Evolutionary conservation across 164 flowering plant genomes (phyloP).

Genomic region (Berberis vulgaris): DNA sequence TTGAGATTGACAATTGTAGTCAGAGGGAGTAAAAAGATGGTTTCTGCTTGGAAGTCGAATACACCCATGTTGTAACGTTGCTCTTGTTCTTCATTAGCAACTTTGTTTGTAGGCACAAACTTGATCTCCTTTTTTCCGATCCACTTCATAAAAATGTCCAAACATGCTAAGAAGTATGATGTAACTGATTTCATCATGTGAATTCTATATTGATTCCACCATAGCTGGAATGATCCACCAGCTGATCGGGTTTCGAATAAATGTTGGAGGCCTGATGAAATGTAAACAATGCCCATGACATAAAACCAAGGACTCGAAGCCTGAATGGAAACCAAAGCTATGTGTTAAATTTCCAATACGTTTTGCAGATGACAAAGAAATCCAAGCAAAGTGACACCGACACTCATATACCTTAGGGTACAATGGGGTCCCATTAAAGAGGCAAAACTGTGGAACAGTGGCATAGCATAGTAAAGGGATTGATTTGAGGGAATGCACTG

Average conservation of each 20-base stretch:
- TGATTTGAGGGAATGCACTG: not conserved
- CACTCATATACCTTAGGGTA: not conserved
- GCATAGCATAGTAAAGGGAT: not conserved
- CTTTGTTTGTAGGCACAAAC: too few relatives aligned
- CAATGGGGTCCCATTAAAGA: not conserved
- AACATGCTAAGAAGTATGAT: too few relatives aligned
- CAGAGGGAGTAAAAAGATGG: too few relatives aligned
- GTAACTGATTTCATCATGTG: too few relatives aligned
- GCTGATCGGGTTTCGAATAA: slow-evolving; percentile 5
- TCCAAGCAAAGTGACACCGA: not conserved
- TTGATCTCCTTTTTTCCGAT: too few relatives aligned
- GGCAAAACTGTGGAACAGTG: not conserved
- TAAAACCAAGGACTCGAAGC: too few relatives aligned
- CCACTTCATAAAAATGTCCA: too few relatives aligned
- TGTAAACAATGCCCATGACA: not conserved
- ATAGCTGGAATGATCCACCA: too few relatives aligned
- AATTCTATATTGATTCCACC: too few relatives aligned
- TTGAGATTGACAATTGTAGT: too few relatives aligned
- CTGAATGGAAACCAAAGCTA: not conserved
- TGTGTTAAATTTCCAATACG: not conserved
- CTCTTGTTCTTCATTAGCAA: slow-evolving; percentile 7
- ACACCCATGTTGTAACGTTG: slow-evolving; percentile 4
- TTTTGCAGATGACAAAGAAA: too few relatives aligned
- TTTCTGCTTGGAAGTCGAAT: too few relatives aligned
- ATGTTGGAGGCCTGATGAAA: slow-evolving; percentile 9